These are phyloP conservation scores for Salvia sclarea DNA, from an alignment of 305 asterid genomes.

Conservation along the genomic window DNA sequence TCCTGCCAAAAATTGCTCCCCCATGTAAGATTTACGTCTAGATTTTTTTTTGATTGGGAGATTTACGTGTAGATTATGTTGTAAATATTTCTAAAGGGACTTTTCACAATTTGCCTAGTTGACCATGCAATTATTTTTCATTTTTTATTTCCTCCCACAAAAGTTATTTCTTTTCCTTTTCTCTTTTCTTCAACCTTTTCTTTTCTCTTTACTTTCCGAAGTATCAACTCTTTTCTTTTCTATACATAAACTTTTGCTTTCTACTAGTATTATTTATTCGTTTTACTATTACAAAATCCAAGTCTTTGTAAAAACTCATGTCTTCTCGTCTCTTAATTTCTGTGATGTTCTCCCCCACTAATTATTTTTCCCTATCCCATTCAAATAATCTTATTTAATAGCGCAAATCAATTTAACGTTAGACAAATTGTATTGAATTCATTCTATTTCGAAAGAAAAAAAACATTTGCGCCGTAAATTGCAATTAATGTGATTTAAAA, in stretches of 20 bases:
- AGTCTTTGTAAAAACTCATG: too few species aligned
- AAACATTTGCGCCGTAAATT: background rate
- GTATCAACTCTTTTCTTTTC: background rate
- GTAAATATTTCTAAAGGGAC: background rate
- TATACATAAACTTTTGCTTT: background rate
- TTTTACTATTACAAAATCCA: too few species aligned
- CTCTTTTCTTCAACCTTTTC: background rate
- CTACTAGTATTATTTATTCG: background rate
- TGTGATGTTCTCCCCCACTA: background rate
- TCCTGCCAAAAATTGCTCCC: background rate
- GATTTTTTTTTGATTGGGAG: too few species aligned
- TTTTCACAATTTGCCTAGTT: slow-evolving; percentile 6
- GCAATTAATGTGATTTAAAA: background rate
- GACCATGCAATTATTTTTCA: background rate
- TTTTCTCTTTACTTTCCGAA: background rate
- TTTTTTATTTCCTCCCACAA: background rate
- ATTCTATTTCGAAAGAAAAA: background rate
- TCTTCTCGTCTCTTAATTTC: background rate
- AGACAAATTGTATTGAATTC: background rate
- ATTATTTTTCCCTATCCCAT: background rate
- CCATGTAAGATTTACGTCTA: background rate
- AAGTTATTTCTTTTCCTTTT: background rate
- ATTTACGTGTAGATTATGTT: slow-evolving; percentile 14
- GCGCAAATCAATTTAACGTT: too few species aligned
- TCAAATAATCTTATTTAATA: too few species aligned